These are phyloP conservation scores for Rhytidhysteron rufulum DNA, from an alignment of 2,329 filamentous ascomycete genomes.

Conservation along the genomic window DNA sequence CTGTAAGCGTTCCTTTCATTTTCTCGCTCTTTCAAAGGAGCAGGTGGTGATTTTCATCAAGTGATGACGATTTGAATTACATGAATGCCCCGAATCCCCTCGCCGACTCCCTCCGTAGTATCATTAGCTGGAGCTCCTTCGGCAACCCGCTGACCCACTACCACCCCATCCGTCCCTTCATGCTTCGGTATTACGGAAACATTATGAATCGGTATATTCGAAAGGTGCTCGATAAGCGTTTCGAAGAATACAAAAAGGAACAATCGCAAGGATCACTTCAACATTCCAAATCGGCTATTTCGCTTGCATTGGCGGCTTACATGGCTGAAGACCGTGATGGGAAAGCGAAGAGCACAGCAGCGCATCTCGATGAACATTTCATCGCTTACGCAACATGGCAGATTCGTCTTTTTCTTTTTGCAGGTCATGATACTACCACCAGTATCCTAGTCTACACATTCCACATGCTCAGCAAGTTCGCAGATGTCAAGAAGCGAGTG, in stretches of 20 bases:
- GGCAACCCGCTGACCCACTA: not conserved
- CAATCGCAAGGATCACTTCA: not conserved
- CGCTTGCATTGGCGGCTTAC: not conserved
- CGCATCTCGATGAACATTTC: conserved; percentile 11
- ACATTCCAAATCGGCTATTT: not conserved
- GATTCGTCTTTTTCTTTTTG: conserved; percentile 22
- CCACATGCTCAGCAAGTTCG: conserved; percentile 25
- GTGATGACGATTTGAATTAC: conserved; percentile 2
- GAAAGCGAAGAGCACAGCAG: not conserved
- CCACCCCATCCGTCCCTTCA: not conserved
- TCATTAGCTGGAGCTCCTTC: not conserved
- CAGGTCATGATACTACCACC: conserved; percentile 21
- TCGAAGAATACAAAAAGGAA: not conserved
- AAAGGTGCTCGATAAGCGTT: not conserved
- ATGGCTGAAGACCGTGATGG: not conserved
- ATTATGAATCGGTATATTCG: not conserved
- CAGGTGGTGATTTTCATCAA: not conserved
- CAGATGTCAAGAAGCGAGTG: conserved; percentile 14
- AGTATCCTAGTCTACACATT: conserved; percentile 18
- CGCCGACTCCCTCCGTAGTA: not conserved
- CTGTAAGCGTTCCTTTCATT: not conserved
- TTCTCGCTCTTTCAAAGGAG: too few relatives aligned
- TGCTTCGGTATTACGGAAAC: not conserved
- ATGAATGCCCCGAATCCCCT: not conserved
- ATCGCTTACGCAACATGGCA: conserved; percentile 11